Evolutionary conservation across 805 yeast species (phyloP).

Genomic region (Kluyveromyces starmeri): DNA sequence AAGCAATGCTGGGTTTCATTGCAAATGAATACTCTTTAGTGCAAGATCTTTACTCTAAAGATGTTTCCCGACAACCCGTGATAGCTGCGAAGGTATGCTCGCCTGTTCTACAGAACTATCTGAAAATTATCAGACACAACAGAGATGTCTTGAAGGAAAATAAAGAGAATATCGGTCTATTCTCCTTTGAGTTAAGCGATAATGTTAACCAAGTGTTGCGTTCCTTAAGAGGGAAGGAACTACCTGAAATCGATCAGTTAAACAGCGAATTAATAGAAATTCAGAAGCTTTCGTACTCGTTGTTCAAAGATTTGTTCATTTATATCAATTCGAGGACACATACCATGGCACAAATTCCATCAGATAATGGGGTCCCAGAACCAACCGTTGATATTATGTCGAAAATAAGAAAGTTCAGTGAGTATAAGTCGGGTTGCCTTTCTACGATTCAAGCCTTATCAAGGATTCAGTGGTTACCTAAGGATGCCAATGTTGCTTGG

Average conservation of each 20-base stretch:
- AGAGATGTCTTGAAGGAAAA: constrained; percentile 34
- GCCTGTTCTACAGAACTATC: constrained; percentile 32
- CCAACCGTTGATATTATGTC: constrained; percentile 67
- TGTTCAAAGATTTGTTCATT: constrained; percentile 50
- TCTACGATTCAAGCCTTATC: constrained; percentile 42
- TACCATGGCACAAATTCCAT: constrained; percentile 41
- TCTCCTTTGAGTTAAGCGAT: constrained; percentile 54
- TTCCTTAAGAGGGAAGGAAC: constrained; percentile 23
- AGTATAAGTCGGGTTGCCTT: constrained; percentile 43
- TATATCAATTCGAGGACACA: constrained; percentile 46
- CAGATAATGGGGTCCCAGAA: constrained; percentile 64
- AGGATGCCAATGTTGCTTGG: constrained; percentile 22
- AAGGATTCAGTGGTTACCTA: constrained; percentile 62
- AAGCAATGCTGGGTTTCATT: constrained; percentile 41
- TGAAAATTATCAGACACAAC: constrained; percentile 32
- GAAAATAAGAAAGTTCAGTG: constrained; percentile 54
- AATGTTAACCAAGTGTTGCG: constrained; percentile 30
- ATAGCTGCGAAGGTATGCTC: constrained; percentile 29
- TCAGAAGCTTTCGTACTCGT: constrained; percentile 26
- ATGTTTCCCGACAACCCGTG: constrained; percentile 21
- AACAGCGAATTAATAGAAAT: constrained; percentile 20
- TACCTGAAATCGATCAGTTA: constrained; percentile 17
- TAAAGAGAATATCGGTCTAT: constrained; percentile 39
- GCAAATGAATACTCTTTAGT: constrained; percentile 42
- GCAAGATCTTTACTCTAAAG: constrained; percentile 34